phyloP scores from a whole-genome alignment of 2,329 filamentous ascomycete species.

The Coleophoma eucalyptorum region DNA sequence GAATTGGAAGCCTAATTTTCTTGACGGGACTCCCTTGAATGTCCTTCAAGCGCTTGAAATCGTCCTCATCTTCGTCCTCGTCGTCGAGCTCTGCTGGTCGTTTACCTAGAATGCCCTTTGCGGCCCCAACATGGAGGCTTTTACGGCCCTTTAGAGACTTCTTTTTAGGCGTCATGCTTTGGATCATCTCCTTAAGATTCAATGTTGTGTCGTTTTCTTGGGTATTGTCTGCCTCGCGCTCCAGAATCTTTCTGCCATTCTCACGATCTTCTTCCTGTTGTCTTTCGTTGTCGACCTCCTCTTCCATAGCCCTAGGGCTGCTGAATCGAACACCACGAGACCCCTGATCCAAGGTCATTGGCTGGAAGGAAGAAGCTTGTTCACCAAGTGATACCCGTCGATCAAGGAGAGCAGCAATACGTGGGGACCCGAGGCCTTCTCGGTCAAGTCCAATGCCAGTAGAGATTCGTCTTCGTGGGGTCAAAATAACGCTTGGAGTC shows the following conservation, averaged over 20 bases:
- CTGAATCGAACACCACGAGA: constrained; percentile 56
- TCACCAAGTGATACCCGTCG: constrained; percentile 70
- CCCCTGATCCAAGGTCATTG: constrained; percentile 35
- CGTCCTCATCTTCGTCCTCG: constrained; percentile 56
- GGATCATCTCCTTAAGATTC: constrained; percentile 73
- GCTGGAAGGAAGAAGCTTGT: constrained; percentile 58
- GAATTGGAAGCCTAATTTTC: constrained; percentile 65
- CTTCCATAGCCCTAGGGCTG: constrained; percentile 58
- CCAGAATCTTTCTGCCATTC: constrained; percentile 50
- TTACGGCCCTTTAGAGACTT: constrained; percentile 64
- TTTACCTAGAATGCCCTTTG: constrained; percentile 70
- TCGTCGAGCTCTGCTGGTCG: constrained; percentile 69
- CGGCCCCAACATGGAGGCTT: constrained; percentile 73
- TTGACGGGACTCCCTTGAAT: constrained; percentile 75
- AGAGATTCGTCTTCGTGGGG: constrained; percentile 53
- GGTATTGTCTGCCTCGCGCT: constrained; percentile 45
- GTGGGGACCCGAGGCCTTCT: constrained; percentile 70
- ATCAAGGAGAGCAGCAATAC: constrained; percentile 67
- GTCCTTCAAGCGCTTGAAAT: constrained; percentile 67
- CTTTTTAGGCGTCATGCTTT: constrained; percentile 74
- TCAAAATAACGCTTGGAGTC: constrained; percentile 62
- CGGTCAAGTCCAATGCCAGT: constrained; percentile 69
- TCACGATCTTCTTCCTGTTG: constrained; percentile 59
- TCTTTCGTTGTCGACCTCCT: constrained; percentile 59
- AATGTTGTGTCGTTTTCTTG: constrained; percentile 60